Base-by-base conservation (phyloP, 495 filamentous ascomycete genomes). In the Aspergillus homomorphus region DNA sequence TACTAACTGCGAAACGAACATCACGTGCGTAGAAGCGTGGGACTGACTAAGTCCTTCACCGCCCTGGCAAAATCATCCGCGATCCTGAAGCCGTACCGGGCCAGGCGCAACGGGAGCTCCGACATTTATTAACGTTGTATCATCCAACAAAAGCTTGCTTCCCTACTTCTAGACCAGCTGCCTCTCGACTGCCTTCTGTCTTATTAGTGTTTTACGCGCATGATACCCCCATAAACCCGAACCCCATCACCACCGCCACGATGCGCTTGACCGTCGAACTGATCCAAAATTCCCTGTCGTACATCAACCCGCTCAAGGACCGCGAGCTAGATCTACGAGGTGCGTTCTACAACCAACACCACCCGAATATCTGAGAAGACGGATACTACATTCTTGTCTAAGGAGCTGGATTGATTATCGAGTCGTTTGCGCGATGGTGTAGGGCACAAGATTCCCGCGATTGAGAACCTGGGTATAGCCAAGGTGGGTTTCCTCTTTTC, bases 251-350 rank as follows among this genome's bases (percentile, higher is more conserved):
- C 33, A 62, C 68, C 71, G 68, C 70, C 71, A 73, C 62, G 28
- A 97, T 98, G 94, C 88, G 94, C 81, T 83, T 98, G 75, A 97
- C 92, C 56, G 87, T 90, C 63, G 94, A 98, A 71, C 88, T 96
- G 66, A 92, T 98, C 69, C 82, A 88, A 72, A 84, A 82, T 75
- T 93, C 93, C 59, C 88, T 93, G 58, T 96, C 91, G 72, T 99
- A 96, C 85, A 89, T 97, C 68, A 98, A 98, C 79, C 90, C 93
- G 61, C 82, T 98, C 77, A 92, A 90, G 74, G 94, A 99, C 80
- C 90, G 95, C 69, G 95, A 99, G 83, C 84, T 99, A 68, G 92
- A 97, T 82, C 91, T 99, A 65, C 87, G 95, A 98, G 95, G 95
- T 99, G 86, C 88, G 91, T 92, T 76, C 64, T 53, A 71, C 56